Conservation (phyloP, 2,329 filamentous ascomycete species). For the Helotiales sp. region DNA sequence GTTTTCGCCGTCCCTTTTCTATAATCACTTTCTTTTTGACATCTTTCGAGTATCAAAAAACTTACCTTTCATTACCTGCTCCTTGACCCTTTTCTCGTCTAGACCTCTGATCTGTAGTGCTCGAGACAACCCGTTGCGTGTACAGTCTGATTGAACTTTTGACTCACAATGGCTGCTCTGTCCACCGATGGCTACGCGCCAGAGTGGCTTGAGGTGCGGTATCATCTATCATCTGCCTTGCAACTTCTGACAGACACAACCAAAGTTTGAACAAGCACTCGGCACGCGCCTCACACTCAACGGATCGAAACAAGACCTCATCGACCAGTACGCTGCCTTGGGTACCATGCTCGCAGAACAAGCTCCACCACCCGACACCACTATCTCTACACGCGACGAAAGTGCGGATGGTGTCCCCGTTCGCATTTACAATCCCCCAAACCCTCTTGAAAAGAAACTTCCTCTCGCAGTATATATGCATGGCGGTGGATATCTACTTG, state of each 20-base stretch:
- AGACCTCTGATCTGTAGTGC: too few relatives aligned
- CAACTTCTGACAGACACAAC: not conserved
- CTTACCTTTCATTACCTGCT: too few relatives aligned
- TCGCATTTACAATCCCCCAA: conserved; percentile 28
- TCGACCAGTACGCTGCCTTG: conserved; percentile 19
- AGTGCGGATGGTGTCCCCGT: conserved; percentile 22
- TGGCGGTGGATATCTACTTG: conserved; percentile 38
- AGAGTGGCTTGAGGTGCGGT: conserved; percentile 27
- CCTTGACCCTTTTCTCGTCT: too few relatives aligned
- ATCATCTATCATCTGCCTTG: not conserved
- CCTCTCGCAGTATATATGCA: conserved; percentile 39
- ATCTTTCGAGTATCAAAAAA: too few relatives aligned
- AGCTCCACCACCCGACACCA: conserved; percentile 19
- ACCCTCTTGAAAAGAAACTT: conserved; percentile 20
- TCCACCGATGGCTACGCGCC: conserved; percentile 21
- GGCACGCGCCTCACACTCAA: conserved; percentile 20
- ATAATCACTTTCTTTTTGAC: too few relatives aligned
- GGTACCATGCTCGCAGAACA: conserved; percentile 14
- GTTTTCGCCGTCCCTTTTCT: too few relatives aligned
- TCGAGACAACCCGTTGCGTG: too few relatives aligned
- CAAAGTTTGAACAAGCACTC: conserved; percentile 24
- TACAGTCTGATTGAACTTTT: too few relatives aligned
- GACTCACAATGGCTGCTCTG: conserved; percentile 9
- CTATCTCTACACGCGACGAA: conserved; percentile 15
- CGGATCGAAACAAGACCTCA: conserved; percentile 19